A percentile compares a stretch with the other conserved stretches of the same genome.
phyloP scores from a whole-genome alignment of 306 rosid species.

The Dryas octopetala region DNA sequence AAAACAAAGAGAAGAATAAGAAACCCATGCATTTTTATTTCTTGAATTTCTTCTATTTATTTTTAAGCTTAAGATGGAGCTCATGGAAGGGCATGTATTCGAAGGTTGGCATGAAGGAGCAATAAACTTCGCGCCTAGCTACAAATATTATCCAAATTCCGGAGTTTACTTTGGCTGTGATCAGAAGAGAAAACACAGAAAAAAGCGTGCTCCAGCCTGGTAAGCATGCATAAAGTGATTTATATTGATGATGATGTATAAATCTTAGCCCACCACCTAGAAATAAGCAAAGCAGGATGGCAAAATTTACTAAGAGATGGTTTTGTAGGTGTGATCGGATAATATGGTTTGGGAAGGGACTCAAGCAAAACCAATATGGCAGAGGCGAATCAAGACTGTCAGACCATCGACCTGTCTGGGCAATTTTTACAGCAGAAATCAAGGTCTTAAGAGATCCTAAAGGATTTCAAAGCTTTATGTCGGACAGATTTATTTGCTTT shows the following conservation, averaged over 20 bases:
- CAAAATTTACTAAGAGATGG: conserved; percentile 14
- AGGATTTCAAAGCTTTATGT: conserved; percentile 1
- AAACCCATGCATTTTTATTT: no score
- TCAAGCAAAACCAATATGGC: conserved; percentile 42
- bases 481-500: background rate
- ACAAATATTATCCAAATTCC: conserved; percentile 20
- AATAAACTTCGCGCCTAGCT: conserved; percentile 19
- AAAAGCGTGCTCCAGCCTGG: conserved; percentile 22
- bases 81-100: conserved; percentile 18
- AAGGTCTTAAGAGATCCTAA: background rate
- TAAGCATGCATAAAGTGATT: background rate
- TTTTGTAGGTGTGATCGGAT: conserved; percentile 53
- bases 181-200: conserved; percentile 5
- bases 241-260: background rate
- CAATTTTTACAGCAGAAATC: conserved; percentile 40
- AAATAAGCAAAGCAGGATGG: background rate
- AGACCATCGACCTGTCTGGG: conserved; percentile 53
- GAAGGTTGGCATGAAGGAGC: conserved; percentile 20
- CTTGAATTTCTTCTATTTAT: background rate
- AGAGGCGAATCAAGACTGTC: conserved; percentile 48
- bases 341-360: conserved; percentile 55
- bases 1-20: no score
- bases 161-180: conserved; percentile 3
- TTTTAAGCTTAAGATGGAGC: conserved; percentile 13
- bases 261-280: background rate